Conservation (phyloP, 83 land plant species). For the Picea mariana region DNA sequence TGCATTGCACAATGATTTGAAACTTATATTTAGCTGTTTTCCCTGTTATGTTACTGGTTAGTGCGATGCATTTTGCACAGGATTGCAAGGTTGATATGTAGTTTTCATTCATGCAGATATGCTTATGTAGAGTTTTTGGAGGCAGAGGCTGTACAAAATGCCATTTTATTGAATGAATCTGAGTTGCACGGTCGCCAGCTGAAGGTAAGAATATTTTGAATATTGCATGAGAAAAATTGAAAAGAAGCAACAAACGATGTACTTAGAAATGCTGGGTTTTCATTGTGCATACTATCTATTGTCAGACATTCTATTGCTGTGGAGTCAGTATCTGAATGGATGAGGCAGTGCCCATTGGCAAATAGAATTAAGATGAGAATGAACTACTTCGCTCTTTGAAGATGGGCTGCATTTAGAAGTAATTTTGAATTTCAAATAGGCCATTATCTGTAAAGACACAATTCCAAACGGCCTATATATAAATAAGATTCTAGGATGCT, state of each 20-base stretch:
- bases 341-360: no score
- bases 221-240: background rate
- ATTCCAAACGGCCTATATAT: no score
- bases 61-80: background rate
- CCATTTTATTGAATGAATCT: constrained; percentile 71
- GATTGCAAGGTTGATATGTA: background rate
- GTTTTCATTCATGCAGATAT: constrained; percentile 31
- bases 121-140: constrained; percentile 88
- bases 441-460: no score
- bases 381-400: no score
- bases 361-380: no score
- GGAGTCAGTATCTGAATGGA: background rate
- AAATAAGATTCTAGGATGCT: no score
- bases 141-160: constrained; percentile 83
- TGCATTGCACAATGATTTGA: background rate
- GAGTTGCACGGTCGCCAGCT: constrained; percentile 83
- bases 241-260: background rate
- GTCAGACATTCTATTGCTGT: background rate
- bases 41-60: background rate
- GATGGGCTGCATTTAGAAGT: no score
- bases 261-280: background rate
- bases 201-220: constrained; percentile 36
- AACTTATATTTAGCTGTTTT: background rate
- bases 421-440: no score
- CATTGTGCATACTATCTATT: background rate